Conservation (phyloP, 176 grass and related monocot species). For the Triticum aestivum region DNA sequence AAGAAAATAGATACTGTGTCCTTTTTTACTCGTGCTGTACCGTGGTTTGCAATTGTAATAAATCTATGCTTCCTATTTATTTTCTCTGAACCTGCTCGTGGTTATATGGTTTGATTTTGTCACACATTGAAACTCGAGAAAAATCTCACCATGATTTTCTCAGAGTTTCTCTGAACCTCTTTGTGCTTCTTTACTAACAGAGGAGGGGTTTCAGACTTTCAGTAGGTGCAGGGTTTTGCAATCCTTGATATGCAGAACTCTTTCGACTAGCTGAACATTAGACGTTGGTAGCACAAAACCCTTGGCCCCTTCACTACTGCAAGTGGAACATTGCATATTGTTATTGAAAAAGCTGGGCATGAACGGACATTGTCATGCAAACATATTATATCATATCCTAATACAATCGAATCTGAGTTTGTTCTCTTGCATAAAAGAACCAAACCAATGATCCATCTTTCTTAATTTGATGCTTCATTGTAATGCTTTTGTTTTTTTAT, state of each 20-base stretch:
- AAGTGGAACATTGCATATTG: neutral
- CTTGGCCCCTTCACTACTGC: neutral
- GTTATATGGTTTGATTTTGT: neutral
- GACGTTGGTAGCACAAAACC: neutral
- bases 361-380: neutral
- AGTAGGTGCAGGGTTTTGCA: constrained; percentile 7
- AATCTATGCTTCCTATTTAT: neutral
- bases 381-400: neutral
- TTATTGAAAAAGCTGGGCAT: neutral
- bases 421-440: neutral
- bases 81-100: neutral
- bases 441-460: neutral
- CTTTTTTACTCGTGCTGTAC: neutral
- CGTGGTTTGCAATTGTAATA: neutral
- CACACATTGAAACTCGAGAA: neutral
- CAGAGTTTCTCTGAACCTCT: too few relatives aligned
- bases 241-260: neutral
- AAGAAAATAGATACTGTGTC: constrained; percentile 13
- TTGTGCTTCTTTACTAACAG: neutral
- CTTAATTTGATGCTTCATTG: neutral
- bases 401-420: neutral
- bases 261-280: neutral
- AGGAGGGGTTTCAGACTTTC: neutral
- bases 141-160: neutral
- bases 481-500: neutral